Conservation (phyloP, 129 eudicot genomes). For the Saposhnikovia divaricata region DNA sequence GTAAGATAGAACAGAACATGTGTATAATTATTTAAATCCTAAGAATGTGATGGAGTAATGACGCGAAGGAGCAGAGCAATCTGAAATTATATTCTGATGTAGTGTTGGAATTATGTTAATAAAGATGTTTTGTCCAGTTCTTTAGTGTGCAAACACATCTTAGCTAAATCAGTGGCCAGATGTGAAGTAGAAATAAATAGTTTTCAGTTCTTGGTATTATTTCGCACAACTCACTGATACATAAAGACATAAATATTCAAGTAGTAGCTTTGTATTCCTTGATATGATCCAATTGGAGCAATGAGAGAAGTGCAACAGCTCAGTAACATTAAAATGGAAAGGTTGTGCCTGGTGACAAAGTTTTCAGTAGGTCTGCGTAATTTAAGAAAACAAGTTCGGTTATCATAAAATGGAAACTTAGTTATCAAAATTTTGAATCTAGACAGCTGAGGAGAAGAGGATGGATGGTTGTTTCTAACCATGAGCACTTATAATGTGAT, state of each 20-base stretch:
- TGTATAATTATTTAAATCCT: background rate
- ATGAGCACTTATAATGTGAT: background rate
- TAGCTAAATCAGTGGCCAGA: background rate
- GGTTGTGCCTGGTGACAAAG: background rate
- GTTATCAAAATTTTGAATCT: background rate
- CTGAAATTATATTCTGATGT: background rate
- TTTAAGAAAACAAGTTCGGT: background rate
- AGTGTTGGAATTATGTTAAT: background rate
- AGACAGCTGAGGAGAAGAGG: background rate
- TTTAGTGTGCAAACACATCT: background rate
- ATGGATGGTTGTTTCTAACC: background rate
- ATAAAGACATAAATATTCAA: background rate
- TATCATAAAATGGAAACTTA: background rate
- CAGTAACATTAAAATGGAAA: background rate
- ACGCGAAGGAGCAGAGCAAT: background rate
- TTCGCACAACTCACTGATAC: background rate
- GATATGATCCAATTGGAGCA: background rate
- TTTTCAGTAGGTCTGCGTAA: background rate
- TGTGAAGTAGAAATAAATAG: background rate
- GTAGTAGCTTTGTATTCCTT: background rate
- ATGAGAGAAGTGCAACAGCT: background rate
- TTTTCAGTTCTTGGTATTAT: too few species aligned
- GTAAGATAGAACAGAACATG: background rate
- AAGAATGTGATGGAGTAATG: background rate
- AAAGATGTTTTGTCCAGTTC: background rate